Evolutionary conservation across 108 stramenopile species (phyloP).

Genomic region (Fistulifera solaris): DNA sequence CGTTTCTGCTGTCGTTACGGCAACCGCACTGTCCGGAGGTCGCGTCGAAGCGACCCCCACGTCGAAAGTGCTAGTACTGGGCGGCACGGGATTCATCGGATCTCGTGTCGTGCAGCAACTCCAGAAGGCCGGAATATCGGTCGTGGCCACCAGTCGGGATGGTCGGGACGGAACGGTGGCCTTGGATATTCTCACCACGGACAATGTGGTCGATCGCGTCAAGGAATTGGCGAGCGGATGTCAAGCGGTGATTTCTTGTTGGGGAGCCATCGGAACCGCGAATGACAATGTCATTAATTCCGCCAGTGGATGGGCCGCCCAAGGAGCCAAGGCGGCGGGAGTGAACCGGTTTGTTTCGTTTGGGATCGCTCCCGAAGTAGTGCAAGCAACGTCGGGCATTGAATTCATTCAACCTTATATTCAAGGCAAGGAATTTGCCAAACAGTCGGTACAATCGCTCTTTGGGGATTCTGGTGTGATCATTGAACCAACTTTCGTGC

Average conservation of each 20-base stretch:
- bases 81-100: slow-evolving; percentile 61
- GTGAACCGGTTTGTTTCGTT: slow-evolving; percentile 48
- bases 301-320: slow-evolving; percentile 34
- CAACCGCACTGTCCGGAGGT: no score
- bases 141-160: slow-evolving; percentile 21
- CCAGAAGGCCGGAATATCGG: slow-evolving; percentile 24
- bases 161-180: slow-evolving; percentile 22
- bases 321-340: slow-evolving; percentile 33
- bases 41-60: no score
- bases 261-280: slow-evolving; percentile 54
- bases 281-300: slow-evolving; percentile 29
- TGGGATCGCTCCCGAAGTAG: slow-evolving; percentile 55
- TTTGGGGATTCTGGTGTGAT: slow-evolving; percentile 17
- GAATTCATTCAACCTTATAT: slow-evolving; percentile 56
- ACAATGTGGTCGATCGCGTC: neutral
- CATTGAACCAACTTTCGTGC: slow-evolving; percentile 61
- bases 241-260: slow-evolving; percentile 43
- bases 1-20: no score
- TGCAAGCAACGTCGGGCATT: slow-evolving; percentile 38
- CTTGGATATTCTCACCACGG: slow-evolving; percentile 9
- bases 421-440: slow-evolving; percentile 45
- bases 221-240: slow-evolving; percentile 15
- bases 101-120: slow-evolving; percentile 45
- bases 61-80: slow-evolving; percentile 25
- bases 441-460: slow-evolving; percentile 19